Conservation (phyloP, 768 basidiomycete genomes). For the Cantharellus cinnabarinus region DNA sequence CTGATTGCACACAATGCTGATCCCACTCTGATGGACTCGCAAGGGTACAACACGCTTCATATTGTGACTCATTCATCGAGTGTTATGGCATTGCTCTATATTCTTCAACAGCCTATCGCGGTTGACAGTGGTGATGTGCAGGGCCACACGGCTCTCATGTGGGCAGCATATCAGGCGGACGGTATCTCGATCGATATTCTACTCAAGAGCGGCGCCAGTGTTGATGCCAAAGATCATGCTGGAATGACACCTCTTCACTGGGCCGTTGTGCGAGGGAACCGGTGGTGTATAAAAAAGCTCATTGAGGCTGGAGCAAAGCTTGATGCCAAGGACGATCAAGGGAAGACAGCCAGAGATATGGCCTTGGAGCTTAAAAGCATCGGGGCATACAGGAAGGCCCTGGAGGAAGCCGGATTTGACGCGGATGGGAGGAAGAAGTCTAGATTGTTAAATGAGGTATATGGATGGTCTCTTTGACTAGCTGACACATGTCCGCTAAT, state of each 20-base stretch:
- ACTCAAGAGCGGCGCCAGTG: slow-evolving; percentile 68
- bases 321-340: slow-evolving; percentile 56
- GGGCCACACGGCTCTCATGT: slow-evolving; percentile 92
- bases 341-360: slow-evolving; percentile 86
- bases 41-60: slow-evolving; percentile 92
- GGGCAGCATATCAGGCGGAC: slow-evolving; percentile 98
- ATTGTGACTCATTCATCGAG: slow-evolving; percentile 86
- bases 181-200: slow-evolving; percentile 84
- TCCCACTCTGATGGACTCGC: slow-evolving; percentile 75
- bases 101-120: slow-evolving; percentile 81
- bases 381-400: slow-evolving; percentile 71
- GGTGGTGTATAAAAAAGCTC: slow-evolving; percentile 58
- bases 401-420: slow-evolving; percentile 72
- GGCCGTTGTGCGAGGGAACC: slow-evolving; percentile 93
- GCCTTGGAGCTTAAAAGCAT: slow-evolving; percentile 81
- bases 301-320: slow-evolving; percentile 76
- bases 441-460: slow-evolving; percentile 51
- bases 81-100: slow-evolving; percentile 83
- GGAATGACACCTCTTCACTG: slow-evolving; percentile 87
- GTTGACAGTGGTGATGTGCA: slow-evolving; percentile 80
- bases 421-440: slow-evolving; percentile 49
- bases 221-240: slow-evolving; percentile 52
- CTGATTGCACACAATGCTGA: slow-evolving; percentile 80
- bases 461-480: slow-evolving; percentile 9
- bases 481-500: slow-evolving; percentile 4